Evolutionary conservation across 2,329 filamentous ascomycete genomes (phyloP), one percentile per base, ranked within the genome.

Genomic region (Penicillium sp.): DNA sequence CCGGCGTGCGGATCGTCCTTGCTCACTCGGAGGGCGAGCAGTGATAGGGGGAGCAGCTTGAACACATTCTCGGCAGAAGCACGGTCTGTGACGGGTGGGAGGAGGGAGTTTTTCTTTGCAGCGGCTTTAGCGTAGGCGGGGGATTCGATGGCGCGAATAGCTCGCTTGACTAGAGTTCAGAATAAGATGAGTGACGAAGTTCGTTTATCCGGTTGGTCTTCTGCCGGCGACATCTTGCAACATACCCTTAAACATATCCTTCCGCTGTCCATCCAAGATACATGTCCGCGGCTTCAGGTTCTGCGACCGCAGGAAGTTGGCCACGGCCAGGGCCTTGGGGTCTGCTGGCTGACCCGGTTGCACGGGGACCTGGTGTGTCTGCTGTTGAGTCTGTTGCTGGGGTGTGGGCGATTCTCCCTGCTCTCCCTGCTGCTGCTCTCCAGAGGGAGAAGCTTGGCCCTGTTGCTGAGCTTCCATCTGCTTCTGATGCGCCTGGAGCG

Each of bases 171-270:
- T 96, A 41, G 36, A 44, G 32, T 10, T 17, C 13, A 34, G 7
- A 1, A 15, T 7, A 9, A 23, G 20, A 18, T 55, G 30, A 63
- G 43, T 40, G 42, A 17, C 5, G 2, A 33, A 12, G 15, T 8
- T 34, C 17, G 18, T 23, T 17, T 27, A 15, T 24, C 20, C 5
- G 8, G 30, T 30, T 12, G 24, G 18, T 17, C 6, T 39, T 32
- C 26, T 37, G 20, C 21, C 15, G 13, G 27, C 12, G 13, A 12
- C 5, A 17, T 4, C 13, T 33, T 12, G 10, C 6, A 8, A 40
- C 37, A 29, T 79, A 93, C 91, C 91, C 81, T 88, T 89, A 75
- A 99, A 97, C 90, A 99, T 95, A 61, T 99, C 93, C 77, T 96
- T 97, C 66, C 94, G 85, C 80, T 97, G 92, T 65, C 94, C 94